These are phyloP conservation scores for Tylopilus sp. DNA, from an alignment of 1,284 basidiomycete species.

Conservation along the genomic window DNA sequence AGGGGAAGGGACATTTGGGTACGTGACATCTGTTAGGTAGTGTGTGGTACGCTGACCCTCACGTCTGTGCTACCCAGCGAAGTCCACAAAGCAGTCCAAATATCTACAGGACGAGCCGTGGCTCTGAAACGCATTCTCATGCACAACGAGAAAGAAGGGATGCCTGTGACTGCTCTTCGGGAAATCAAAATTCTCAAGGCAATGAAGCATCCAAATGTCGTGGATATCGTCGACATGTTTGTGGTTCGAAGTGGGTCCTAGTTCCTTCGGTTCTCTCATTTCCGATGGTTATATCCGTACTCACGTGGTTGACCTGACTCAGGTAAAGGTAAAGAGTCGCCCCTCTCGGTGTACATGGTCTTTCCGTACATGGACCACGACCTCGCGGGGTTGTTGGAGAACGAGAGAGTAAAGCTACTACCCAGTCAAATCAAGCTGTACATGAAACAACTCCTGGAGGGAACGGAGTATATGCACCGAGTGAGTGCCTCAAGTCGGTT, in stretches of 20 bases:
- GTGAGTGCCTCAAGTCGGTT: conserved; percentile 42
- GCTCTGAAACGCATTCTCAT: conserved; percentile 95
- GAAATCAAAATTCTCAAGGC: conserved; percentile 98
- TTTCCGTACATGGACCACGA: conserved; percentile 99
- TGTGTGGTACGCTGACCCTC: conserved; percentile 8
- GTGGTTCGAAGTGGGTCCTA: conserved; percentile 61
- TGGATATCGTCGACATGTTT: conserved; percentile 93
- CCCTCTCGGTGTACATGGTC: conserved; percentile 94
- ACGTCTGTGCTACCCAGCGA: conserved; percentile 52
- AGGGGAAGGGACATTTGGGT: conserved; percentile 96
- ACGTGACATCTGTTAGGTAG: conserved; percentile 30
- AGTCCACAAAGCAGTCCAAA: conserved; percentile 83
- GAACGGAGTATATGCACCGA: conserved; percentile 92
- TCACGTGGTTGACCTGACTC: conserved; percentile 4
- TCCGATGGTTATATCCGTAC: background rate
- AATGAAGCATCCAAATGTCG: conserved; percentile 81
- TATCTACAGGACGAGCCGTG: conserved; percentile 61
- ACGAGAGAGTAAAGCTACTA: conserved; percentile 78
- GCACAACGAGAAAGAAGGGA: conserved; percentile 95
- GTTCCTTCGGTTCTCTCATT: background rate
- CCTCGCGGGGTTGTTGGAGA: conserved; percentile 90
- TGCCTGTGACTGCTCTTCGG: conserved; percentile 95
- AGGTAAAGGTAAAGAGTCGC: conserved; percentile 60
- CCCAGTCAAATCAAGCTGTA: conserved; percentile 93
- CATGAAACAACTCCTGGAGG: conserved; percentile 92